Evolutionary conservation across 1,284 basidiomycete species (phyloP), one percentile per base, ranked within the genome.

Genomic region (Neonothopanus nambi): DNA sequence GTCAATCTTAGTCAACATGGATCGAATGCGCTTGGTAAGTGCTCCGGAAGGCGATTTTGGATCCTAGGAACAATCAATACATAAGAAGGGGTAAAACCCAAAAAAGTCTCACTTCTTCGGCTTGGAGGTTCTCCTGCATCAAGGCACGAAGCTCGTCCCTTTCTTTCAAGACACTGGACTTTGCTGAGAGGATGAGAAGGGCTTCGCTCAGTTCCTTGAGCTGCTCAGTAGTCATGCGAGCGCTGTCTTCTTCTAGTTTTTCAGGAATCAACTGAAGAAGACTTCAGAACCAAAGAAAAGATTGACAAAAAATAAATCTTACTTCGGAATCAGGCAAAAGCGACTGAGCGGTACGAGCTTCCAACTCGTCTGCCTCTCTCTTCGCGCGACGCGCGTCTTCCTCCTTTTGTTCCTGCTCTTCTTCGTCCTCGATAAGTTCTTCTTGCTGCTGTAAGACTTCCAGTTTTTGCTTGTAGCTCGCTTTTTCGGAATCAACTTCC

Each of bases 371-470:
- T 45, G 86, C 82, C 70, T 93, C 91, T 65, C 86, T 86, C 69
- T 89, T 88, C 41, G 87, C 89, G 62, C 92, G 87, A 58, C 93
- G 85, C 36, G 95, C 91, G 64, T 91, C 91, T 65, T 93, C 90
- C 69, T 97, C 95, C 70, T 97, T 95, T 70, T 93, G 84, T 64
- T 99, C 97, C 72, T 99, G 96, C 69, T 98, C 96, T 59, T 95
- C 87, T 73, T 99, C 96, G 68, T 98, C 96, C 70, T 98, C 95
- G 67, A 99, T 99, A 57, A 99, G 90, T 71, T 99, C 96, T 69
- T 99, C 94, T 72, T 99, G 96, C 68, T 99, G 93, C 66, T 97
- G 91, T 68, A 99, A 77, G 7, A 99, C 96, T 63, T 98, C 96
- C 55, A 99, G 83, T 72, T 96, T 95, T 77, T 98, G 93, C 78